These are phyloP conservation scores for Fraxinus latifolia DNA, from an alignment of 305 asterid genomes.

Conservation along the genomic window DNA sequence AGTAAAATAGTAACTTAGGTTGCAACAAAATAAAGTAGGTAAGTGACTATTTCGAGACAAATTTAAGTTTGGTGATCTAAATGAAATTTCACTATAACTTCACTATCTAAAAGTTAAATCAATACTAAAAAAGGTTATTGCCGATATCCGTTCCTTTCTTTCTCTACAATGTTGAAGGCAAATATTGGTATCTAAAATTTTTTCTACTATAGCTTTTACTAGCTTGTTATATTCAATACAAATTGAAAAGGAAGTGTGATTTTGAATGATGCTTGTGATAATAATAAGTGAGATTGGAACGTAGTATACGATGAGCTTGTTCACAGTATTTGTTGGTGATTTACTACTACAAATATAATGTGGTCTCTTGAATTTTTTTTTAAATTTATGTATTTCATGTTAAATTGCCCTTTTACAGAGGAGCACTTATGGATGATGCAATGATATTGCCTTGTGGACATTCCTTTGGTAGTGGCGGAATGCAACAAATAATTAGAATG, in stretches of 20 bases:
- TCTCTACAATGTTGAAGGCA: neutral
- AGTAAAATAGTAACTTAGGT: neutral
- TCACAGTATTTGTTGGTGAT: neutral
- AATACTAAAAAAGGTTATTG: neutral
- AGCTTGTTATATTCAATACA: neutral
- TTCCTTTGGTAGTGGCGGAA: conserved; percentile 81
- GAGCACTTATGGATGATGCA: conserved; percentile 91
- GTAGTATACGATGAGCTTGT: neutral
- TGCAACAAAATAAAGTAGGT: neutral
- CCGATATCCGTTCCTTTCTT: neutral
- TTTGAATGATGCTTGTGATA: neutral
- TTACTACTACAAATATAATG: neutral
- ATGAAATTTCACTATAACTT: neutral
- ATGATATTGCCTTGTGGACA: conserved; percentile 98
- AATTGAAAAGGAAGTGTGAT: neutral
- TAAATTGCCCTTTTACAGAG: conserved; percentile 45
- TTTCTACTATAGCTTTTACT: neutral
- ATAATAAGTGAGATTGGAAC: neutral
- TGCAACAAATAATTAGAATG: conserved; percentile 61
- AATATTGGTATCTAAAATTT: neutral
- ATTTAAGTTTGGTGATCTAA: neutral
- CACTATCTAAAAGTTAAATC: neutral
- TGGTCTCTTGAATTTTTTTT: neutral
- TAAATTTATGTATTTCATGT: conserved; percentile 3
- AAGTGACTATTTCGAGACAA: neutral